Evolutionary conservation across 257 asterid genomes (phyloP), one percentile per base, ranked within the genome.

Genomic region (Scutellaria barbata): DNA sequence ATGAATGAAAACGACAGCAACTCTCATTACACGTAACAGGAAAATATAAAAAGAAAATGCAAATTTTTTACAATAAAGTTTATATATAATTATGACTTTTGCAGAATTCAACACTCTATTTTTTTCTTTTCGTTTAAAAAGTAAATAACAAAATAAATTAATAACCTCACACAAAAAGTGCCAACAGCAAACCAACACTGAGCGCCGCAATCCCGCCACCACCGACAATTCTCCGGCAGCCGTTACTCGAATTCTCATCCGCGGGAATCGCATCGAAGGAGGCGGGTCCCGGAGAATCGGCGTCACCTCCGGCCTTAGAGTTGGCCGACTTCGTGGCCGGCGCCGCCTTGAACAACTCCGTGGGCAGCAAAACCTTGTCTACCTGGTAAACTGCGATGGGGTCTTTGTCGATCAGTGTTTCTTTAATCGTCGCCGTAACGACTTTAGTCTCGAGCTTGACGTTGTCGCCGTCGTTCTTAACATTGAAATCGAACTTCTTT

Each of bases 311-410:
- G 13, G 64, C 55, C 52, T 14, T 59, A 11, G 79, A 74, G 71
- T 79, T 80, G 0, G 79, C 53, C 5, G 77, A 55, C 63, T 77
- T 75, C 13, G 90, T 77, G 1, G 87, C 79, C 30, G 83, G 74
- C 30, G 78, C 90, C 1, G 81, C 86, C 80, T 92, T 92, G 79
- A 84, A 92, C 66, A 92, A 65, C 77, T 92, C 88, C 41, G 66
- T 77, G 1, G 98, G 98, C 71, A 77, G 71, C 77, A 92, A 50
- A 63, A 92, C 90, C 61, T 77, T 81, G 18, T 92, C 96, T 56
- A 90, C 47, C 64, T 87, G 85, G 67, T 22, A 92, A 39, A 90
- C 86, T 10, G 95, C 88, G 63, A 92, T 61, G 10, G 98, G 98
- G 40, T 92, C 93, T 11, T 80, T 82, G 5, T 92, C 98, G 22